These are phyloP conservation scores for Lactarius indigo DNA, from an alignment of 768 basidiomycete genomes.

Conservation along the genomic window DNA sequence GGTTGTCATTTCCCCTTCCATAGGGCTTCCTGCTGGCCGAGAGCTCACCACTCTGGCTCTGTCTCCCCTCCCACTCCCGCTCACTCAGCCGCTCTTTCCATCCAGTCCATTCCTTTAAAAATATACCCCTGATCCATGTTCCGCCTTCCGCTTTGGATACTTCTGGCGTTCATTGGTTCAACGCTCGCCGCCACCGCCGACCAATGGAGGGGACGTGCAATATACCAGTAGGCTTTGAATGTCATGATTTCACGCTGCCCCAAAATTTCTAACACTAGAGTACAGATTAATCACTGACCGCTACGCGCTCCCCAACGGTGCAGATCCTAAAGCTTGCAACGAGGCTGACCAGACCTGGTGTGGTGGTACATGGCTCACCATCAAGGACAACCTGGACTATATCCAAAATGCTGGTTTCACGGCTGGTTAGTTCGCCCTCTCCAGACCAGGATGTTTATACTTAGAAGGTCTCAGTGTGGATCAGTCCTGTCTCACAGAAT, in stretches of 20 bases:
- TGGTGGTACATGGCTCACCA: conserved; percentile 81
- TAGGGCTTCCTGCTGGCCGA: conserved; percentile 12
- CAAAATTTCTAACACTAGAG: background rate
- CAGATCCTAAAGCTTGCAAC: conserved; percentile 52
- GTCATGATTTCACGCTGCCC: background rate
- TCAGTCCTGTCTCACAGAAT: conserved; percentile 77
- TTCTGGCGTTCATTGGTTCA: conserved; percentile 31
- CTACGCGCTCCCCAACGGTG: conserved; percentile 62
- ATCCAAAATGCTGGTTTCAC: conserved; percentile 81
- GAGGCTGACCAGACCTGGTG: conserved; percentile 65
- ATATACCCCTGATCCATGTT: conserved; percentile 9
- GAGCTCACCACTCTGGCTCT: conserved; percentile 1
- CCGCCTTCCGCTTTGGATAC: conserved; percentile 22
- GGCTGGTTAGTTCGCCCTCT: conserved; percentile 44
- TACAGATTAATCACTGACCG: conserved; percentile 68
- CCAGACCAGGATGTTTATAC: too few relatives aligned
- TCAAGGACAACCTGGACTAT: conserved; percentile 78
- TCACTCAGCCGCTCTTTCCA: background rate
- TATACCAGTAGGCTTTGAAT: conserved; percentile 60
- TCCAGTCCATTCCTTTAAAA: background rate
- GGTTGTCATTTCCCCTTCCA: background rate
- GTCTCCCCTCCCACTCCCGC: background rate
- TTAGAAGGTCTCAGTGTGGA: conserved; percentile 55
- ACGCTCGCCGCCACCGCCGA: conserved; percentile 61
- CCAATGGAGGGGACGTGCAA: conserved; percentile 72